Base-by-base conservation (phyloP, 2,329 filamentous ascomycete genomes). In the Cladosporium sp. region DNA sequence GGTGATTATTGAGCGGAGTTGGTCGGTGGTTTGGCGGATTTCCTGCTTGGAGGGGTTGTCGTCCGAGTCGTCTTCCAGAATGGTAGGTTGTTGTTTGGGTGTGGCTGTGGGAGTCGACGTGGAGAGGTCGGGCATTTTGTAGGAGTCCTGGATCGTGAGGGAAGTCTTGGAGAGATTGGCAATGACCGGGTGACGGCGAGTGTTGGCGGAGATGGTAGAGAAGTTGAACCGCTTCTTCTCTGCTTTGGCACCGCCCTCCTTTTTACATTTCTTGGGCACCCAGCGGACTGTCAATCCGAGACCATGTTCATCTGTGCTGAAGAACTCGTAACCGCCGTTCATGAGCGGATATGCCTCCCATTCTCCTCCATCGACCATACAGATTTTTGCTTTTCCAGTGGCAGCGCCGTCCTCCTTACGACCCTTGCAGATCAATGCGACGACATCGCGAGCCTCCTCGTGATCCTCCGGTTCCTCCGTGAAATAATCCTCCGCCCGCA, bases 161-260 rank as follows among this genome's bases (percentile, higher is more conserved):
- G 77, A 80, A 4, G 76, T 74, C 11, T 77, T 76, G 3, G 80
- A 84, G 39, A 92, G 73, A 2, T 78, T 81, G 1, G 85, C 88
- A 69, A 91, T 79, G 61, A 91, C 80, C 4, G 88, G 87, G 62
- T 92, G 88, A 11, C 84, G 80, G 29, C 85, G 76, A 8, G 79
- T 80, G 41, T 79, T 78, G 0, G 86, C 80, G 58, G 86, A 81
- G 60, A 92, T 83, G 55, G 89, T 81, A 70, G 85, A 89, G 64
- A 92, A 92, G 7, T 82, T 88, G 71, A 84, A 91, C 63, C 81
- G 72, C 41, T 80, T 79, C 11, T 8, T 30, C 24, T 48, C 45
- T 64, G 58, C 48, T 30, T 52, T 52, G 15, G 22, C 29, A 12
- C 22, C 30, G 17, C 57, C 40, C 56, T 61, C 15, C 59, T 51